Evolutionary conservation across 179 eudicot species (phyloP).

Genomic region (Drosera spatulata): DNA sequence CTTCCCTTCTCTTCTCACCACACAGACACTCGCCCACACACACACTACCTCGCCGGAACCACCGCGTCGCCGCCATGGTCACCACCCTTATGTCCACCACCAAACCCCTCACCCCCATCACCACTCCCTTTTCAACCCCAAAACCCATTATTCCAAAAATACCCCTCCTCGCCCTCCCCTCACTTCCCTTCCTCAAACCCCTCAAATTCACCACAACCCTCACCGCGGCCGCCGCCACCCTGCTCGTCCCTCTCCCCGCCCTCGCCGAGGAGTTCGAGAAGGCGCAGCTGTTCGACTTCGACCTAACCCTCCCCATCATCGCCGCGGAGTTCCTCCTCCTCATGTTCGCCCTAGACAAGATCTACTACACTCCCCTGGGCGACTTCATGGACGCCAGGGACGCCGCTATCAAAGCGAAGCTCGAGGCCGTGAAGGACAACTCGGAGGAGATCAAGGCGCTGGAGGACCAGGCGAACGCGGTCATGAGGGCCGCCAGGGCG

Average conservation of each 20-base stretch:
- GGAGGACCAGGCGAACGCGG: constrained; percentile 76
- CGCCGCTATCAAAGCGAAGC: constrained; percentile 44
- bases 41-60: background rate
- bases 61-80: constrained; percentile 30
- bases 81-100: constrained; percentile 46
- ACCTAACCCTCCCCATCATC: constrained; percentile 81
- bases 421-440: constrained; percentile 65
- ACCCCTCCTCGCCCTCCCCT: constrained; percentile 12
- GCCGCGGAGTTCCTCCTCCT: constrained; percentile 64
- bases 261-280: constrained; percentile 81
- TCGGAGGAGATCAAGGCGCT: constrained; percentile 77
- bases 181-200: constrained; percentile 10
- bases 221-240: constrained; percentile 17
- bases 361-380: constrained; percentile 70
- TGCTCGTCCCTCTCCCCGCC: constrained; percentile 55
- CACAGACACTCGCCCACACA: too few relatives aligned
- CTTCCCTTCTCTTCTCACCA: too few relatives aligned
- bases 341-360: constrained; percentile 82
- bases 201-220: constrained; percentile 10
- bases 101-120: constrained; percentile 16
- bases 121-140: constrained; percentile 9
- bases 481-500: constrained; percentile 82
- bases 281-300: constrained; percentile 82
- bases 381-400: constrained; percentile 77
- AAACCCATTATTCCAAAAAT: constrained; percentile 5